Percentiles rank a stretch among this genome's conserved stretches.
Conservation (phyloP, 108 stramenopile genomes). For the Skeletonema marinoi region DNA sequence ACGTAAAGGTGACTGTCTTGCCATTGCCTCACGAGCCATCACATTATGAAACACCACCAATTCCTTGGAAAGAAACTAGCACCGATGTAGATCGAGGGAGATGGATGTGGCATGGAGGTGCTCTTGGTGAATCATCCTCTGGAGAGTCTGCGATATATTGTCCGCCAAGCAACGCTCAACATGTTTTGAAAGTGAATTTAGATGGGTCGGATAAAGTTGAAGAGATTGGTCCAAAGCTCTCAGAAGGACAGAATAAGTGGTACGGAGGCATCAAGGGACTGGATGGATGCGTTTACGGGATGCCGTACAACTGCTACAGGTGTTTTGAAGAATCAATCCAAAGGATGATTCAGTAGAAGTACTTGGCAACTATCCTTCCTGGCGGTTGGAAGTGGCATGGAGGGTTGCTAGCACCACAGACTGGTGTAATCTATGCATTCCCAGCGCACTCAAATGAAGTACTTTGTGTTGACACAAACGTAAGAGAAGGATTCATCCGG, state of each 20-base stretch:
- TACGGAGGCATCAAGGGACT: conserved; percentile 67
- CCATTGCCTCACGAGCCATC: conserved; percentile 22
- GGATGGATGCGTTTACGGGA: conserved; percentile 40
- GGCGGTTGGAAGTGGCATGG: conserved; percentile 52
- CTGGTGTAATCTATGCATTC: conserved; percentile 45
- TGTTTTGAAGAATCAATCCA: conserved; percentile 39
- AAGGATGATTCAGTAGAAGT: conserved; percentile 30
- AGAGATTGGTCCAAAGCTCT: conserved; percentile 25
- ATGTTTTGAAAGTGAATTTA: conserved; percentile 79
- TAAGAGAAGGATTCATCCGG: not conserved
- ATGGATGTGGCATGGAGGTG: conserved; percentile 54
- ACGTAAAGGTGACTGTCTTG: not conserved
- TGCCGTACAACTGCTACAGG: conserved; percentile 44
- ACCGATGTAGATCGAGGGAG: conserved; percentile 29
- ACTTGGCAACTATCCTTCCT: conserved; percentile 24
- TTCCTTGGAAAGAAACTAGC: conserved; percentile 7
- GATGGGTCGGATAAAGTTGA: conserved; percentile 31
- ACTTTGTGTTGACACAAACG: conserved; percentile 49
- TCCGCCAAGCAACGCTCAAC: conserved; percentile 76
- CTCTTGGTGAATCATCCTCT: conserved; percentile 4
- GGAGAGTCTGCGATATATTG: conserved; percentile 70
- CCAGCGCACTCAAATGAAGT: conserved; percentile 44
- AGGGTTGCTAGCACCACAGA: conserved; percentile 47
- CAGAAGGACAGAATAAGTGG: conserved; percentile 73
- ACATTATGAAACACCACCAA: conserved; percentile 10